Percentiles rank a stretch among this genome's conserved stretches.
Evolutionary conservation across 192 early-diverging fungal species (phyloP).

Genomic region (Podila epicladia): DNA sequence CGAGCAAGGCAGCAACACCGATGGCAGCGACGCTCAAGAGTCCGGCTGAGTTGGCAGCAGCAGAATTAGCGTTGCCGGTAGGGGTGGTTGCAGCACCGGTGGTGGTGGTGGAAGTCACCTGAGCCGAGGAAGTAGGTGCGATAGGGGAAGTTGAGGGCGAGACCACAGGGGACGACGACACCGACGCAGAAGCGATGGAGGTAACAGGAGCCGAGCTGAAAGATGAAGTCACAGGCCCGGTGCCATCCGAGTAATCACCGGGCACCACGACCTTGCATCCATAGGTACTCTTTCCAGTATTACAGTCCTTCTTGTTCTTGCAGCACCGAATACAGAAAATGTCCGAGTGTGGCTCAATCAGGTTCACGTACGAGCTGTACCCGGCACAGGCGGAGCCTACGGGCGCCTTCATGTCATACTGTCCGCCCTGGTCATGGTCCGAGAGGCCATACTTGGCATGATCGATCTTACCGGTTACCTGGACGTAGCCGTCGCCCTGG

Average conservation of each 20-base stretch:
- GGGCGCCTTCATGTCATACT: slow-evolving; percentile 59
- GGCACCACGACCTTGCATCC: slow-evolving; percentile 56
- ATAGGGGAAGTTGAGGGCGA: neutral
- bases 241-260: slow-evolving; percentile 55
- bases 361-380: slow-evolving; percentile 59
- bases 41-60: slow-evolving; percentile 6
- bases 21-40: slow-evolving; percentile 3
- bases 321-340: slow-evolving; percentile 64
- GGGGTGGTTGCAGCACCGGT: neutral
- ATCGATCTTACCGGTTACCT: slow-evolving; percentile 63
- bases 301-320: slow-evolving; percentile 50
- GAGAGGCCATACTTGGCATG: slow-evolving; percentile 35
- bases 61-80: neutral
- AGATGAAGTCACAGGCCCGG: slow-evolving; percentile 3
- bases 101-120: neutral
- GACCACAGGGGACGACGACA: neutral
- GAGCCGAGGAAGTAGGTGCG: neutral
- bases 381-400: slow-evolving; percentile 53
- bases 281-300: slow-evolving; percentile 52
- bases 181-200: neutral
- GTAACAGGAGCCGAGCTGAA: slow-evolving; percentile 5
- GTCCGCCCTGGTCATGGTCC: slow-evolving; percentile 56
- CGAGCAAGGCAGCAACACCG: neutral
- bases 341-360: slow-evolving; percentile 56
- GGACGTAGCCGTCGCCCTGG: slow-evolving; percentile 54